These are phyloP conservation scores for Solanum lycopersicoides DNA, from an alignment of 257 asterid genomes.

Conservation along the genomic window DNA sequence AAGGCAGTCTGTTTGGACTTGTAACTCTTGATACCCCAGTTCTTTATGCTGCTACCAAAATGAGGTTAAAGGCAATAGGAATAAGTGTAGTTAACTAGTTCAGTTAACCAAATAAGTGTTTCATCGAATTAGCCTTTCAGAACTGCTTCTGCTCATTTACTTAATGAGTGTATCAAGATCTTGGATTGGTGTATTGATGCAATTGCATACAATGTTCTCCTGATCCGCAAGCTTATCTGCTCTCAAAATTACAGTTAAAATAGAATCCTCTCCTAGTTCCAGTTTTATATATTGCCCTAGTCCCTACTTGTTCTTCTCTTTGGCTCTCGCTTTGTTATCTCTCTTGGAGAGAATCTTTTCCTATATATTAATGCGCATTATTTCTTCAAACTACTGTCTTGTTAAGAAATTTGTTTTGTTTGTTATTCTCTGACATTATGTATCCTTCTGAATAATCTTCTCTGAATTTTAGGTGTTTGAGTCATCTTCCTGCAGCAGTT, in stretches of 20 bases:
- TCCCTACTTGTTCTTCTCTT: neutral
- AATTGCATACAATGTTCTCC: neutral
- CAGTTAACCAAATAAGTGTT: neutral
- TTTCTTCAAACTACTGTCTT: neutral
- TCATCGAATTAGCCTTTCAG: neutral
- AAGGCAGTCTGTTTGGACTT: neutral
- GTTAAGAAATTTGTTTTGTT: neutral
- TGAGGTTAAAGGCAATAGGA: neutral
- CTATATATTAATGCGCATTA: neutral
- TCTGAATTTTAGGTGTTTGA: conserved; percentile 65
- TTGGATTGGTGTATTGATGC: neutral
- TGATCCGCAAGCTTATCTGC: neutral
- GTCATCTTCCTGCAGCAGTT: conserved; percentile 90
- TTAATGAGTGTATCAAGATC: neutral
- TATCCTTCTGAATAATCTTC: conserved; percentile 9
- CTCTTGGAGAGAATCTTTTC: neutral
- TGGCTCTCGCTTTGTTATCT: neutral
- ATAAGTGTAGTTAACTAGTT: neutral
- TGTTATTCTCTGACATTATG: neutral
- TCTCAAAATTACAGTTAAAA: neutral
- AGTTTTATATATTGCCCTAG: neutral
- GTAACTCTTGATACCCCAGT: neutral
- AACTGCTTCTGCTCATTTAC: neutral
- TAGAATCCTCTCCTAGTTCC: neutral
- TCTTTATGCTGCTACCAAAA: neutral